phyloP scores from a whole-genome alignment of 1,139 yeast species.

The Fermentozyma sake region DNA sequence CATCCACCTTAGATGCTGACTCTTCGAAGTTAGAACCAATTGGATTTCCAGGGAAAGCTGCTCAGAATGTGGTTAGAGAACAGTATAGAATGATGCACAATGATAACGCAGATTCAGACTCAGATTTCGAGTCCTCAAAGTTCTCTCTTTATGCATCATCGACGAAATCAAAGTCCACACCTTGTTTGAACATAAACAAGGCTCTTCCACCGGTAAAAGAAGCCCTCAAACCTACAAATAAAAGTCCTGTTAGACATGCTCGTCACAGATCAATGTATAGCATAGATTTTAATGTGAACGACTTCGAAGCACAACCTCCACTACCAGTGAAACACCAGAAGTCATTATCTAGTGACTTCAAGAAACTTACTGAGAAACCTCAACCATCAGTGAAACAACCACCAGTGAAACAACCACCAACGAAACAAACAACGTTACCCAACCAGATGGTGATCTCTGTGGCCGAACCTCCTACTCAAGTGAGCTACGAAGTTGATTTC shows the following conservation, averaged over 20 bases:
- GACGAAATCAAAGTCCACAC: constrained; percentile 19
- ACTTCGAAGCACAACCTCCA: constrained; percentile 2
- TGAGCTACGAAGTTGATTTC: constrained; percentile 40
- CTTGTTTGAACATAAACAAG: constrained; percentile 10
- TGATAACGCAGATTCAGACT: constrained; percentile 25
- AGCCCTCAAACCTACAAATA: constrained; percentile 1
- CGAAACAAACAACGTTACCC: constrained; percentile 1
- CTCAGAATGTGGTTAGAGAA: constrained; percentile 24
- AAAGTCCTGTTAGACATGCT: constrained; percentile 31
- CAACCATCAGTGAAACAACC: neutral
- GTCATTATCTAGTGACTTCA: neutral
- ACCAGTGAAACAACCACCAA: neutral
- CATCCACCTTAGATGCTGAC: constrained; percentile 5
- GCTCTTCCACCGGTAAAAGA: constrained; percentile 14
- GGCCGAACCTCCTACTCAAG: constrained; percentile 37
- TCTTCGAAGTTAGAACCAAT: constrained; percentile 25
- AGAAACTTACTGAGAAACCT: neutral
- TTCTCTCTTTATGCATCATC: constrained; percentile 12
- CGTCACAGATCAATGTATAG: constrained; percentile 39
- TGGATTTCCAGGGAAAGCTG: constrained; percentile 31
- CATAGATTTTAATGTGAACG: constrained; percentile 24
- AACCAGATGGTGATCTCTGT: constrained; percentile 21
- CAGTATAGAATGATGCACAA: constrained; percentile 23
- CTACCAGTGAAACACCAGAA: constrained; percentile 2
- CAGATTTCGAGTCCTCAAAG: constrained; percentile 21